Conservation (phyloP, 2,329 filamentous ascomycete species). For the Fonsecaea nubica region DNA sequence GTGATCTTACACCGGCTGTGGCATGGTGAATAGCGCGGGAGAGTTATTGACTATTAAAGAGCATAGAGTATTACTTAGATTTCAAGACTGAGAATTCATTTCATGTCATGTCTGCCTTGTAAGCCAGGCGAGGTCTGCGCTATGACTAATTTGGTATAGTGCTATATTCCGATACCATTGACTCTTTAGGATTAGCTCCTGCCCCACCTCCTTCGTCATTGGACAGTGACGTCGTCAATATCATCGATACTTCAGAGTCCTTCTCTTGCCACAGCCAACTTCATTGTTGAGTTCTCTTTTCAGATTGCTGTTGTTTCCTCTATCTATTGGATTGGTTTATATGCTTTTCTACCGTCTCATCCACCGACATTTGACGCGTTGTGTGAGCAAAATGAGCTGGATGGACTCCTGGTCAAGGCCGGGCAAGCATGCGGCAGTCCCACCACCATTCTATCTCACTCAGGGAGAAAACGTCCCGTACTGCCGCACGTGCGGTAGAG, state of each 20-base stretch:
- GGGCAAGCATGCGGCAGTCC: slow-evolving; percentile 51
- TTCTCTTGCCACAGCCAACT: background rate
- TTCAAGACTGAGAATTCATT: background rate
- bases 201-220: background rate
- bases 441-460: slow-evolving; percentile 62
- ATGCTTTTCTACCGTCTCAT: background rate
- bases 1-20: background rate
- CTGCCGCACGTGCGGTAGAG: slow-evolving; percentile 58
- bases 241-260: background rate
- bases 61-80: background rate
- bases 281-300: background rate
- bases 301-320: background rate
- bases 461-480: slow-evolving; percentile 54
- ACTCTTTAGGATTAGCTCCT: background rate
- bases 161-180: background rate
- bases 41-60: background rate
- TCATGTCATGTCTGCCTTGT: background rate
- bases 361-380: background rate
- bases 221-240: slow-evolving; percentile 1
- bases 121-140: background rate
- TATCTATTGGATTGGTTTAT: background rate
- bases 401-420: slow-evolving; percentile 58
- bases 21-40: background rate
- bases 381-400: slow-evolving; percentile 52
- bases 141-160: background rate